A percentile compares a stretch with the other conserved stretches of the same genome.
These are phyloP conservation scores for Malbranchea cinnamomea DNA, from an alignment of 2,329 filamentous ascomycete species.

Conservation along the genomic window DNA sequence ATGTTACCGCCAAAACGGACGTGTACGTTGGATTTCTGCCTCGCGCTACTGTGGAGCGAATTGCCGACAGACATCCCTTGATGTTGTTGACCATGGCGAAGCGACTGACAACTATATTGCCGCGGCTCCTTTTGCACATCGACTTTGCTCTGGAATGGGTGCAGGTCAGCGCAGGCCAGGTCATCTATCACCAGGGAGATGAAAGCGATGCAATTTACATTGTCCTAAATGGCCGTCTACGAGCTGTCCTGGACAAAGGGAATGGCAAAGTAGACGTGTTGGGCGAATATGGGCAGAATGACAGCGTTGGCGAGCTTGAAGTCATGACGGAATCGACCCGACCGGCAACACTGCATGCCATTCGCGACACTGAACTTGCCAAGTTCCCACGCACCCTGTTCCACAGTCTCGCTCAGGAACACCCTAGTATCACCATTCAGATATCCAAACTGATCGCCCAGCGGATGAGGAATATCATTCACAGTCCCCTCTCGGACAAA, in stretches of 20 bases:
- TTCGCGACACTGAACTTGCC: slow-evolving; percentile 88
- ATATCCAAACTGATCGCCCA: slow-evolving; percentile 97
- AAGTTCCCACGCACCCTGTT: slow-evolving; percentile 93
- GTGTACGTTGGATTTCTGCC: slow-evolving; percentile 95
- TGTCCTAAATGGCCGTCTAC: slow-evolving; percentile 80
- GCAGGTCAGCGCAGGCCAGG: slow-evolving; percentile 86
- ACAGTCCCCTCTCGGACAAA: slow-evolving; percentile 57
- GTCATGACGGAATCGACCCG: slow-evolving; percentile 87
- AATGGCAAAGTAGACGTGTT: slow-evolving; percentile 72
- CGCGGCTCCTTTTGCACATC: slow-evolving; percentile 82
- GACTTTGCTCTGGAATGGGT: slow-evolving; percentile 98
- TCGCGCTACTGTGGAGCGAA: slow-evolving; percentile 67
- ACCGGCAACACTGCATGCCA: slow-evolving; percentile 86
- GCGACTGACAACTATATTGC: slow-evolving; percentile 73
- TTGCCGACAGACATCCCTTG: slow-evolving; percentile 84
- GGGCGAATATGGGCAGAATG: slow-evolving; percentile 90
- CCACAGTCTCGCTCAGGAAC: slow-evolving; percentile 93
- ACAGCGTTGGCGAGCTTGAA: slow-evolving; percentile 93
- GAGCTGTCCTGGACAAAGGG: slow-evolving; percentile 67
- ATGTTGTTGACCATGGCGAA: slow-evolving; percentile 94
- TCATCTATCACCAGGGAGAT: slow-evolving; percentile 84
- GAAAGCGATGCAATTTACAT: slow-evolving; percentile 98
- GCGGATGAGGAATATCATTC: slow-evolving; percentile 76
- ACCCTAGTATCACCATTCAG: slow-evolving; percentile 96
- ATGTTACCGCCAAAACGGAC: slow-evolving; percentile 93